A percentile compares a stretch with the other conserved stretches of the same genome.
Evolutionary conservation across 371 early-diverging fungal genomes (phyloP).

Genomic region (Saksenaea oblongispora): DNA sequence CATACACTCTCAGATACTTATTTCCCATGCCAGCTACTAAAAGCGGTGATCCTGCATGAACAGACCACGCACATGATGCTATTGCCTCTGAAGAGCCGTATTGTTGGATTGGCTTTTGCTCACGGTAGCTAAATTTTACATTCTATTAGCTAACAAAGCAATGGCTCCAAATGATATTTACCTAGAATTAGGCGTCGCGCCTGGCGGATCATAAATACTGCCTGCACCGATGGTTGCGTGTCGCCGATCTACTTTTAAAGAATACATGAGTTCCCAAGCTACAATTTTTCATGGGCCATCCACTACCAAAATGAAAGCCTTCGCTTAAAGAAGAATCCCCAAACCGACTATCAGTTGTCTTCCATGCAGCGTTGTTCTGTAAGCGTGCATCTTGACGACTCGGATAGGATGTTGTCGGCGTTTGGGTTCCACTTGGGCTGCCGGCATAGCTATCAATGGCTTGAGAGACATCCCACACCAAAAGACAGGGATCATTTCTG

Average conservation of each 20-base stretch:
- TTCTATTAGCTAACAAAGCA: not conserved
- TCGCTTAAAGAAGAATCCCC: not conserved
- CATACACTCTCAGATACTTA: constrained; percentile 75
- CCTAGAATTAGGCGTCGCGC: not conserved
- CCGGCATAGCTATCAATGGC: constrained; percentile 38
- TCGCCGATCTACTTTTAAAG: not conserved
- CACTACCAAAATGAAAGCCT: not conserved
- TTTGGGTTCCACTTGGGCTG: constrained; percentile 34
- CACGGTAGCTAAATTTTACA: constrained; percentile 19
- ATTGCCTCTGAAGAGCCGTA: constrained; percentile 76
- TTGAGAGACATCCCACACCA: constrained; percentile 77
- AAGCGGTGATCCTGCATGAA: constrained; percentile 48
- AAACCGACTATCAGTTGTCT: not conserved
- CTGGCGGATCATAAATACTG: not conserved
- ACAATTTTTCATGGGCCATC: not conserved
- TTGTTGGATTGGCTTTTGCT: constrained; percentile 59
- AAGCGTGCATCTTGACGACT: constrained; percentile 14
- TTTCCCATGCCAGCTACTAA: constrained; percentile 78
- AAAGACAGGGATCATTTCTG: constrained; percentile 69
- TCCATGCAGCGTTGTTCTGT: constrained; percentile 9
- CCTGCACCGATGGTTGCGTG: constrained; percentile 7
- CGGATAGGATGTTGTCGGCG: constrained; percentile 18
- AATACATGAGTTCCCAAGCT: not conserved
- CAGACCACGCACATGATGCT: constrained; percentile 73
- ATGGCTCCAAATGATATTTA: not conserved